Evolutionary conservation across 2,329 filamentous ascomycete genomes (phyloP).

Genomic region (Xylariaceae sp.): DNA sequence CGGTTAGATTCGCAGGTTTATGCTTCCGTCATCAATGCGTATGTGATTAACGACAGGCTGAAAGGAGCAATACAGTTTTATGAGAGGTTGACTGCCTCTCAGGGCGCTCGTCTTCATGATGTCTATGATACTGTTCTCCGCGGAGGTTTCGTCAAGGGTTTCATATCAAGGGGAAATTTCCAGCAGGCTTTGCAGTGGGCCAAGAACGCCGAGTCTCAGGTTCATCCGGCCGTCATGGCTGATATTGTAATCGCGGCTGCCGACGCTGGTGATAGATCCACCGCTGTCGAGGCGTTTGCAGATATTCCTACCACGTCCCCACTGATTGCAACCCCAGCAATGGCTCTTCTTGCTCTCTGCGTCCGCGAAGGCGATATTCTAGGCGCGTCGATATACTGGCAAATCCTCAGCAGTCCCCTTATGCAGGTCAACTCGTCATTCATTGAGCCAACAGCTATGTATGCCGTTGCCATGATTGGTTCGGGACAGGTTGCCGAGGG

Average conservation of each 20-base stretch:
- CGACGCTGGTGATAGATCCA: conserved; percentile 65
- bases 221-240: conserved; percentile 59
- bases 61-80: conserved; percentile 83
- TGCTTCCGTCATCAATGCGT: conserved; percentile 84
- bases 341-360: conserved; percentile 81
- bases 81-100: conserved; percentile 65
- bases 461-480: conserved; percentile 78
- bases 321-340: conserved; percentile 54
- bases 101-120: conserved; percentile 50
- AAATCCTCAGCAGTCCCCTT: conserved; percentile 59
- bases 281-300: conserved; percentile 62
- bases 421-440: conserved; percentile 57
- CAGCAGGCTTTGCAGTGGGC: conserved; percentile 70
- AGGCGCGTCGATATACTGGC: conserved; percentile 75
- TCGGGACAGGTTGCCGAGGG: conserved; percentile 81
- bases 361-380: conserved; percentile 75
- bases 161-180: conserved; percentile 64
- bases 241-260: conserved; percentile 72
- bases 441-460: conserved; percentile 88
- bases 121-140: conserved; percentile 68
- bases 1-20: conserved; percentile 82
- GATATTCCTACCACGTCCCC: conserved; percentile 48
- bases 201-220: conserved; percentile 53
- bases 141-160: conserved; percentile 72
- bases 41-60: conserved; percentile 72